Evolutionary conservation across 345 rosid genomes (phyloP).

Genomic region (Eucalyptus marginata): DNA sequence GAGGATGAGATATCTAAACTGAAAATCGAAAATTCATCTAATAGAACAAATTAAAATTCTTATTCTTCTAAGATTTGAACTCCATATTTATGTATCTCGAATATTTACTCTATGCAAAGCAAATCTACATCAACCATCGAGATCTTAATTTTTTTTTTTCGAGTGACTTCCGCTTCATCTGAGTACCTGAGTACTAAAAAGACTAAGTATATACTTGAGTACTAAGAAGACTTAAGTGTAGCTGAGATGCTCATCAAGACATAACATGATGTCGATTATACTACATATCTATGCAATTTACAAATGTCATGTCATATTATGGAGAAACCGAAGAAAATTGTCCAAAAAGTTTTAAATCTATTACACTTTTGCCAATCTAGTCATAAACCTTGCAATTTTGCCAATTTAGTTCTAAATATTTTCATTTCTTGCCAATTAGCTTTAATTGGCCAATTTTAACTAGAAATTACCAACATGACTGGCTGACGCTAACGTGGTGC

Average conservation of each 20-base stretch:
- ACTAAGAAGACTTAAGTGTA: neutral
- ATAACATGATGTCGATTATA: neutral
- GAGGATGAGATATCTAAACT: neutral
- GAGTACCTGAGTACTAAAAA: neutral
- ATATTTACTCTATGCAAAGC: neutral
- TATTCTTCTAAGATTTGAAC: neutral
- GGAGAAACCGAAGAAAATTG: neutral
- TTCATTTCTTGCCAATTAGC: too few relatives aligned
- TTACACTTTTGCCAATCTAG: too few relatives aligned
- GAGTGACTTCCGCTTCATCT: neutral
- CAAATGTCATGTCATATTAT: neutral
- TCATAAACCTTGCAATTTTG: too few relatives aligned
- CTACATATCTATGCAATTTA: neutral
- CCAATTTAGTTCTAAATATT: accelerated
- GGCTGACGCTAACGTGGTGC: accelerated
- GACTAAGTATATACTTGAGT: neutral
- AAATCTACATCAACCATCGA: neutral
- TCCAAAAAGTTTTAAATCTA: too few relatives aligned
- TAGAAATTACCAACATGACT: accelerated
- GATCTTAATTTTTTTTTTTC: neutral
- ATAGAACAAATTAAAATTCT: neutral
- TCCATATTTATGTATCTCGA: neutral
- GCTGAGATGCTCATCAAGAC: neutral
- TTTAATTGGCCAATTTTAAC: accelerated
- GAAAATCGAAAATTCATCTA: neutral